A percentile compares a stretch with the other conserved stretches of the same genome.
Conservation (phyloP, 192 early-diverging fungal species). For the Paraglomus occultum region DNA sequence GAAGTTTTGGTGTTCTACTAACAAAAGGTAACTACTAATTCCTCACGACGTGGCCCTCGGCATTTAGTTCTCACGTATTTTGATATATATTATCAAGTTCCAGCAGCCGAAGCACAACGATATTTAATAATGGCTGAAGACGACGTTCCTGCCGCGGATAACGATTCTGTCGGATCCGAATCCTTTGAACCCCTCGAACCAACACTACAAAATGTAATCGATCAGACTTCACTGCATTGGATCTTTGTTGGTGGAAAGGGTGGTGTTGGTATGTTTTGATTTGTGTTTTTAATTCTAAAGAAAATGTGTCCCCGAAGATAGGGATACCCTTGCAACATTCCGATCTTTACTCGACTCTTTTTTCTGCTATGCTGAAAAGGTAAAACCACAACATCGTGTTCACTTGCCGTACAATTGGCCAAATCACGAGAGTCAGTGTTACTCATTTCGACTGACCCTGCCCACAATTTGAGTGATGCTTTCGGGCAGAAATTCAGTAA, state of each 20-base stretch:
- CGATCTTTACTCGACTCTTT: not conserved
- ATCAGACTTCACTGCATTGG: conserved; percentile 95
- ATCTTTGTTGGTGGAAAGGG: conserved; percentile 99
- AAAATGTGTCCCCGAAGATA: not conserved
- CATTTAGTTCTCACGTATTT: too few relatives aligned
- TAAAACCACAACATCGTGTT: conserved; percentile 75
- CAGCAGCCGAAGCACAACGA: too few relatives aligned
- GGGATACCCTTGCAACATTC: not conserved
- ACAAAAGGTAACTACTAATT: too few relatives aligned
- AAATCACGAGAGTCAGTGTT: conserved; percentile 90
- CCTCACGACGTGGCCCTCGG: too few relatives aligned
- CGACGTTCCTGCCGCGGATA: too few relatives aligned
- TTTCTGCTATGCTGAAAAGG: conserved; percentile 43
- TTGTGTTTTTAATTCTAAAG: not conserved
- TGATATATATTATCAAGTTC: too few relatives aligned
- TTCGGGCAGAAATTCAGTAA: conserved; percentile 99
- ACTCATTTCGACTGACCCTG: conserved; percentile 98
- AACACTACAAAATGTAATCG: conserved; percentile 92
- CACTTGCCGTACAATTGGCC: conserved; percentile 90
- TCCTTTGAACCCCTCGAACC: conserved; percentile 75
- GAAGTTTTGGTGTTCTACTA: too few relatives aligned
- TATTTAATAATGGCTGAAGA: too few relatives aligned
- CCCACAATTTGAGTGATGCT: conserved; percentile 98
- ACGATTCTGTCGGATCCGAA: conserved; percentile 33
- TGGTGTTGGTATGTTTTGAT: conserved; percentile 80